Evolutionary conservation across 2,329 filamentous ascomycete genomes (phyloP), one percentile per base, ranked within the genome.

Genomic region (Venturia nashicola): DNA sequence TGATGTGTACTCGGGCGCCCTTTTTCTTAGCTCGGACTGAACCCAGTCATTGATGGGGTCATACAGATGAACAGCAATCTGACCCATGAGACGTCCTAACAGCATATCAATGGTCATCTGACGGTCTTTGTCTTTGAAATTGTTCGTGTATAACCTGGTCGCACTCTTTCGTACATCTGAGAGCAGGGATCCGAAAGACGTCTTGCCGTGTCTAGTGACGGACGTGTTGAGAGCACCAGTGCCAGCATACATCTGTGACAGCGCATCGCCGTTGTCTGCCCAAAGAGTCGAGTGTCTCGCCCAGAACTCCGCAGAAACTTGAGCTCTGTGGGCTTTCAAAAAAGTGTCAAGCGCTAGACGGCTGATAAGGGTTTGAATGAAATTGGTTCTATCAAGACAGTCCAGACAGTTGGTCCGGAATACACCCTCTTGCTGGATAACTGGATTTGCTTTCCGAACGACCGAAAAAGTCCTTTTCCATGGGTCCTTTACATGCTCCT

Each of bases 361-460:
- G 65, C 92, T 97, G 69, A 99, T 89, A 68, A 97, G 90, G 0
- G 92, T 96, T 76, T 99, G 94, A 36, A 99, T 91, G 36, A 97
- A 80, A 72, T 99, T 99, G 8, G 94, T 99, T 65, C 94, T 86
- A 73, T 99, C 94, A 54, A 99, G 79, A 72, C 94, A 99, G 74
- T 99, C 94, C 34, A 99, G 80, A 73, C 94, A 99, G 70, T 99
- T 99, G 4, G 92, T 96, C 66, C 93, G 84, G 74, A 97, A 97
- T 6, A 96, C 84, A n/a, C 94, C 93, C 72, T 96, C 90, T 75
- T 99, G 94, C 72, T 96, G 91, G 61, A 97, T 77, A 27, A 96
- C 83, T 1, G 91, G 85, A 8, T 89, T 82, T 3, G 80, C 76
- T 64, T 76, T 74, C 63, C 72, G 72, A 65, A 74, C 67, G 14